Percentiles rank a stretch among this genome's conserved stretches.
Evolutionary conservation across 2,329 filamentous ascomycete genomes (phyloP).

Genomic region (Alternaria sp.): DNA sequence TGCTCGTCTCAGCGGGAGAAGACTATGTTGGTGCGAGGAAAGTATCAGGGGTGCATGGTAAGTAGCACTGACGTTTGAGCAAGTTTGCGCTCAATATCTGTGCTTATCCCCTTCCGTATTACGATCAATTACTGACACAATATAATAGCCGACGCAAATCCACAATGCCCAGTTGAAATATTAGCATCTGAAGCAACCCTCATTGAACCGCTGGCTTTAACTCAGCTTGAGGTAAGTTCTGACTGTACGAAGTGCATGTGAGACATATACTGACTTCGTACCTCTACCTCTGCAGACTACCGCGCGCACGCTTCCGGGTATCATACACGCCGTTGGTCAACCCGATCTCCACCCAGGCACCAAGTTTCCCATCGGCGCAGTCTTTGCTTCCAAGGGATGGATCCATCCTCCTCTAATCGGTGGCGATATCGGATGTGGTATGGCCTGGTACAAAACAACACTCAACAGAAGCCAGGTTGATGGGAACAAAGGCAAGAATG

Average conservation of each 20-base stretch:
- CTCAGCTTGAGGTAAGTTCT: slow-evolving; percentile 43
- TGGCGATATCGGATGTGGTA: slow-evolving; percentile 49
- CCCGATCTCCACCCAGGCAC: slow-evolving; percentile 48
- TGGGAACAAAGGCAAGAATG: slow-evolving; percentile 41
- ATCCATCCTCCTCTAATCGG: slow-evolving; percentile 50
- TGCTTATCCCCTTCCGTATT: neutral
- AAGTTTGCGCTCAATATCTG: slow-evolving; percentile 30
- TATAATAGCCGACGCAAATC: slow-evolving; percentile 23
- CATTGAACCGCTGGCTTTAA: slow-evolving; percentile 38
- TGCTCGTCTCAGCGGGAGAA: slow-evolving; percentile 42
- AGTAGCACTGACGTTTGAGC: slow-evolving; percentile 22
- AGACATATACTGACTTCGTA: too few species aligned
- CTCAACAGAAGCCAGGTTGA: slow-evolving; percentile 41
- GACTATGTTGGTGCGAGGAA: slow-evolving; percentile 40
- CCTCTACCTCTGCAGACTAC: too few species aligned
- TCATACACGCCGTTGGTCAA: slow-evolving; percentile 43
- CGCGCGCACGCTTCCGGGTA: slow-evolving; percentile 42
- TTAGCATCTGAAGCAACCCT: slow-evolving; percentile 34
- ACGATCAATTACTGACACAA: neutral
- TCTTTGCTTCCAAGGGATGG: slow-evolving; percentile 44
- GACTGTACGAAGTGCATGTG: too few species aligned
- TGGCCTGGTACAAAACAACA: slow-evolving; percentile 48
- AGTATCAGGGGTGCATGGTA: slow-evolving; percentile 22
- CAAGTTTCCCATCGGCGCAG: slow-evolving; percentile 48
- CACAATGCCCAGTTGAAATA: slow-evolving; percentile 22